Conservation (phyloP, 2,329 filamentous ascomycete species). For the Emergomyces orientalis region DNA sequence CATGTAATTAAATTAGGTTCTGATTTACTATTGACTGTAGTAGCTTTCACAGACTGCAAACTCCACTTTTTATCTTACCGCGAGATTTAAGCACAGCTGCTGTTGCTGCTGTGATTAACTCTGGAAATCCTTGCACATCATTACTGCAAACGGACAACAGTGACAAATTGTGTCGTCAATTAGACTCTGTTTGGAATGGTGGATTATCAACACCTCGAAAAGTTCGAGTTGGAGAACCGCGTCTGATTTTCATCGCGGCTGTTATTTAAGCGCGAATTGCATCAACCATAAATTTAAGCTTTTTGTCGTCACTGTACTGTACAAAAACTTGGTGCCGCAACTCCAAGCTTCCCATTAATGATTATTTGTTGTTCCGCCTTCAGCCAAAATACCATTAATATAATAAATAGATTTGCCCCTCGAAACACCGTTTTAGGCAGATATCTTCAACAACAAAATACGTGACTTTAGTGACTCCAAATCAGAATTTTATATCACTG, state of each 20-base stretch:
- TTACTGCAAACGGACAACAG: neutral
- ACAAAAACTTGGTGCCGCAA: neutral
- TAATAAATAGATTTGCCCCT: neutral
- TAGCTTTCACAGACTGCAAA: neutral
- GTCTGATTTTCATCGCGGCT: neutral
- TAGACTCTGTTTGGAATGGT: neutral
- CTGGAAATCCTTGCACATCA: neutral
- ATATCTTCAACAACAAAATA: neutral
- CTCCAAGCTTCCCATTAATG: neutral
- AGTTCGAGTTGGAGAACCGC: neutral
- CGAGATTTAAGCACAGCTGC: no score
- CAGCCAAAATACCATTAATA: neutral
- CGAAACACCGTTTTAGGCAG: neutral
- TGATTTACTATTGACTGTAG: neutral
- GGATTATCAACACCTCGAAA: no score
- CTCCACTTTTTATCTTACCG: neutral
- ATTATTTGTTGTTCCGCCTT: neutral
- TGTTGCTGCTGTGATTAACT: neutral
- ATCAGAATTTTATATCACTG: neutral
- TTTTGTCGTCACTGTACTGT: neutral
- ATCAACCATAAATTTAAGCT: neutral
- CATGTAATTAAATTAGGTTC: no score
- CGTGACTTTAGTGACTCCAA: neutral
- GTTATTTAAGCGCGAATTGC: neutral
- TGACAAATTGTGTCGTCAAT: neutral